Evolutionary conservation across 345 rosid species (phyloP).

Genomic region (Eucalyptus polyanthemos): DNA sequence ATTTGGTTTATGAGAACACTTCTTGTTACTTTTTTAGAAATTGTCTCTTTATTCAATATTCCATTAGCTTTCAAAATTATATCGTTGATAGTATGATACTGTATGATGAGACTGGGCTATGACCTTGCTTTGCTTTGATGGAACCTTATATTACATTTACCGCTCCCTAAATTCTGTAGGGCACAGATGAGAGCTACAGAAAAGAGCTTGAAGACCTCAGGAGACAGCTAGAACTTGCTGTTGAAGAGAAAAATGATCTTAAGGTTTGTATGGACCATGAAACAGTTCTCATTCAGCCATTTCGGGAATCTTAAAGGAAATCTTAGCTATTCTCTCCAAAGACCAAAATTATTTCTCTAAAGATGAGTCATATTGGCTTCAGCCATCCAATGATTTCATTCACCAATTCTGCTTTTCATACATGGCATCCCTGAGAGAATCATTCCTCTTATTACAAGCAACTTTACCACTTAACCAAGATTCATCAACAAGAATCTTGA

Average conservation of each 20-base stretch:
- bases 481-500: neutral
- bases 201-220: constrained; percentile 49
- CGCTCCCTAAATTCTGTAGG: neutral
- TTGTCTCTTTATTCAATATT: neutral
- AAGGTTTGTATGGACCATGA: constrained; percentile 36
- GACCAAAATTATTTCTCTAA: neutral
- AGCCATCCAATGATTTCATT: neutral
- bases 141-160: neutral
- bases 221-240: constrained; percentile 40
- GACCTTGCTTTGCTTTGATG: neutral
- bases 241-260: constrained; percentile 43
- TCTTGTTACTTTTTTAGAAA: neutral
- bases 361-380: neutral
- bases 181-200: neutral
- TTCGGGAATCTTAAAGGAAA: neutral
- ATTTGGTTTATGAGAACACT: neutral
- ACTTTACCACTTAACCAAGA: neutral
- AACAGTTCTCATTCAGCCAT: neutral
- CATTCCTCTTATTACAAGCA: neutral
- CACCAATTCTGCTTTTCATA: neutral
- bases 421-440: neutral
- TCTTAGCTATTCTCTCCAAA: neutral
- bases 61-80: neutral
- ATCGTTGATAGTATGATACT: neutral
- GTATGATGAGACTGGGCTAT: neutral